Evolutionary conservation across 345 rosid genomes (phyloP).

Genomic region (Garcia nutans): DNA sequence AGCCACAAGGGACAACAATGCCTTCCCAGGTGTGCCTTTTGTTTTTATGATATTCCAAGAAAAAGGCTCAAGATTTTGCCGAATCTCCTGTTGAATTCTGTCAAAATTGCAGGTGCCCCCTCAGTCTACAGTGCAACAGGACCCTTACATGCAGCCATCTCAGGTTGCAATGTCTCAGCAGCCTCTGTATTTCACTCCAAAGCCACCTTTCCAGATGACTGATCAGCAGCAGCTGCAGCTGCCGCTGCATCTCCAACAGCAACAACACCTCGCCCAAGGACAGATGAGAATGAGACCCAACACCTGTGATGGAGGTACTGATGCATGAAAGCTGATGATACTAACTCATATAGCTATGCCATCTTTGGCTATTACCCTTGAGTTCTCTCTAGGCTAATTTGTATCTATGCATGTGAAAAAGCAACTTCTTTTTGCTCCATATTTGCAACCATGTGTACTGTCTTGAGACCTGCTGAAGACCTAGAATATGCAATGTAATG

Average conservation of each 20-base stretch:
- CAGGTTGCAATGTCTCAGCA: constrained; percentile 32
- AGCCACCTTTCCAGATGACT: constrained; percentile 20
- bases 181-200: constrained; percentile 11
- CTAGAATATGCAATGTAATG: background rate
- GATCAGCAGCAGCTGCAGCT: constrained; percentile 25
- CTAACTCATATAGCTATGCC: background rate
- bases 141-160: constrained; percentile 26
- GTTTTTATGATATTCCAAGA: too few species aligned
- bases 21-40: constrained; percentile 23
- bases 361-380: background rate
- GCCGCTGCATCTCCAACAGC: constrained; percentile 21
- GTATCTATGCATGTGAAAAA: background rate
- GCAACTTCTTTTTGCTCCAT: background rate
- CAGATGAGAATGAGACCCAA: constrained; percentile 23
- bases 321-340: constrained; percentile 1
- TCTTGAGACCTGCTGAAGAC: background rate
- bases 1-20: constrained; percentile 26
- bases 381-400: background rate
- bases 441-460: background rate
- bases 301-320: background rate
- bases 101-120: constrained; percentile 14
- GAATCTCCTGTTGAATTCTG: background rate
- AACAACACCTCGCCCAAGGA: constrained; percentile 27
- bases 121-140: constrained; percentile 27
- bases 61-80: too few species aligned